Base-by-base conservation (phyloP, 345 rosid genomes). In the Syzygium jambos region DNA sequence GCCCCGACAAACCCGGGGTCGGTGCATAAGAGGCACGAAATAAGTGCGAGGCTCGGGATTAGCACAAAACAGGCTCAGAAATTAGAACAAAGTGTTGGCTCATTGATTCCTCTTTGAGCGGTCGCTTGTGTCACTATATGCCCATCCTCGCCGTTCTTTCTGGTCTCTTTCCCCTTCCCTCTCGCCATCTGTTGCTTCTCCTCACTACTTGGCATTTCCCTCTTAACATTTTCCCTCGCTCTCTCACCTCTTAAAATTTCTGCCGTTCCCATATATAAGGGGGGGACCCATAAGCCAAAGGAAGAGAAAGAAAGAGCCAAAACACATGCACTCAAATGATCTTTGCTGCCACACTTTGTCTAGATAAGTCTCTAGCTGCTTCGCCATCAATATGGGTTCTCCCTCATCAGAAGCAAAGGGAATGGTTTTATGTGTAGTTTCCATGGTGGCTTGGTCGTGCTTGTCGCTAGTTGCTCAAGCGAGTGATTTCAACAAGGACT, bases 401-500 rank as follows among this genome's bases (percentile, higher is more conserved):
- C 57, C 85, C 27, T 52, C 61, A 16, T 52, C 55, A 29, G 54
- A n/a, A 52, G 61, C 41, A 7, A 73, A 73, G 80, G 80, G 49
- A 9, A 21, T 73, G 25, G 80, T 19, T 73, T 73, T 38, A 21
- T 9, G 80, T 34, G 49, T 38, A 41, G 41, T 84, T 52, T 51
- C 57, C 55, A 1, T 84, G 57, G 54, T 30, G 25, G 38, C 61
- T 84, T 73, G 80, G 80, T 38, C 80, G 22, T 46, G 78, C 34
- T 38, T 57, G 53, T 22, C 38, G 41, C 17, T 13, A 29, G 27
- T 85, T 15, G 87, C 88, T 84, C 43, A 54, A 12, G 92, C 92
- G 19, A 88, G 89, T 22, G 93, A 93, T 38, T 92, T 95, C 88
- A 73, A 83, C 87, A 78, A 88, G 53, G 90, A 92, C 12, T 92